Base-by-base conservation (phyloP, 2,329 filamentous ascomycete genomes). In the Colletotrichum aenigma region DNA sequence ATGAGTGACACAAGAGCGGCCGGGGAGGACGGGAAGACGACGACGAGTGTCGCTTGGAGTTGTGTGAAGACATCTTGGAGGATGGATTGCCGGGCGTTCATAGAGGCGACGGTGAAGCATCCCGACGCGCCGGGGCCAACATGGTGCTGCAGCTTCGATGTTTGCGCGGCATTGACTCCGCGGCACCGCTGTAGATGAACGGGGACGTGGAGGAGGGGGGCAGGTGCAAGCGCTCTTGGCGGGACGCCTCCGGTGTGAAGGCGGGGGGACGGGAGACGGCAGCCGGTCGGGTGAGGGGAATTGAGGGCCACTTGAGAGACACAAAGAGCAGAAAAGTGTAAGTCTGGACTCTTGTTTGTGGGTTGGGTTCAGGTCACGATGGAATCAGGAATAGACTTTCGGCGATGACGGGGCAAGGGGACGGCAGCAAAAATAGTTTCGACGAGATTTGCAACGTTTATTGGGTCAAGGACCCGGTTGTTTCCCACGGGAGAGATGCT, bases 151-250 rank as follows among this genome's bases (percentile, higher is more conserved):
- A 64, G 66, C 48, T 66, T 58, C 32, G 28, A 38, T 38, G 64
- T 73, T 73, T 70, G 67, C 6, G 36, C 70, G 73, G 70, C 56
- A 73, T 73, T 69, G 73, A 67, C 28, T 58, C 67, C 56, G 65
- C 18, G 67, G 52, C 8, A 64, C 21, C 12, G 48, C 64, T 56
- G 32, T 4, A 34, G 24, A 24, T 60, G 56, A 26, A 55, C 24
- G 38, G 55, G 55, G 36, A 62, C n/a, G n/a, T 34, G 10, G 9
- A 15, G 32, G 26, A 36, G 8, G 28, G 30, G 64, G 73, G 73
- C n/a, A 75, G 26, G 73, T 75, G 70, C 38, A 75, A 75, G 73
- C 73, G 73, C 73, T 58, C 21, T 68, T 65, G 70, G 64, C 69
- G 64, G 64, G 55, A 68, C 43, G 36, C 2, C 15, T 61, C 71